phyloP scores from a whole-genome alignment of 2,329 filamentous ascomycete species.

The Tolypocladium tundrense region DNA sequence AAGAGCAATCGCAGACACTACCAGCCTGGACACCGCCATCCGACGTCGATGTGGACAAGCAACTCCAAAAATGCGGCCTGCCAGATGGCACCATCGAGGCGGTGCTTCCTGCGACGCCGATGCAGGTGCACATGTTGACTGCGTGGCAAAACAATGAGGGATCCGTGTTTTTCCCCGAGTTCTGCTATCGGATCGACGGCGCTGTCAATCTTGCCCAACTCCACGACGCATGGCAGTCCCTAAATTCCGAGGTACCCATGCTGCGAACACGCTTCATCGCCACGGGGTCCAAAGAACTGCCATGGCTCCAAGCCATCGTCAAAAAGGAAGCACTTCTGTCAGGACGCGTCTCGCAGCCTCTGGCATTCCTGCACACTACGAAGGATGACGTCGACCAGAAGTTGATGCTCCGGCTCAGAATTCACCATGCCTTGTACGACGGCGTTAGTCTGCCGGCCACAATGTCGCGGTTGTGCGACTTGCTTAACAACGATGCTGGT shows the following conservation, averaged over 20 bases:
- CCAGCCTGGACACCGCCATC: constrained; percentile 19
- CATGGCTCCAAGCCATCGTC: constrained; percentile 55
- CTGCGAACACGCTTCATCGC: constrained; percentile 58
- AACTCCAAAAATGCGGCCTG: constrained; percentile 33
- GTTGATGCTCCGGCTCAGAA: constrained; percentile 37
- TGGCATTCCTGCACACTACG: constrained; percentile 12
- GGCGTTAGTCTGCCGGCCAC: constrained; percentile 64
- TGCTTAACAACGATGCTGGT: constrained; percentile 5
- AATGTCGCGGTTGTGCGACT: constrained; percentile 27
- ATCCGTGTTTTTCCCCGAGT: constrained; percentile 62
- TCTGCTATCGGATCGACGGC: constrained; percentile 46
- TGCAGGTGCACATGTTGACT: constrained; percentile 73
- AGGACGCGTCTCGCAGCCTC: constrained; percentile 5
- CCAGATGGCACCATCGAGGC: constrained; percentile 35
- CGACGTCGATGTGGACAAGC: constrained; percentile 22
- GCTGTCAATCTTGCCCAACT: constrained; percentile 29
- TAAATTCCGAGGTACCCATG: constrained; percentile 49
- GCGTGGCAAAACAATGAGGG: constrained; percentile 62
- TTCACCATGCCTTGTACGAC: constrained; percentile 87
- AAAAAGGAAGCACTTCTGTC: constrained; percentile 4
- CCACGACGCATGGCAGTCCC: constrained; percentile 46
- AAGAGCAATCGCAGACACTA: not conserved
- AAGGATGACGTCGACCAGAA: constrained; percentile 4
- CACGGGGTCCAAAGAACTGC: constrained; percentile 32
- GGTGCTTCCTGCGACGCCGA: constrained; percentile 60